phyloP scores from a whole-genome alignment of 345 rosid species.

The Dimocarpus longan region DNA sequence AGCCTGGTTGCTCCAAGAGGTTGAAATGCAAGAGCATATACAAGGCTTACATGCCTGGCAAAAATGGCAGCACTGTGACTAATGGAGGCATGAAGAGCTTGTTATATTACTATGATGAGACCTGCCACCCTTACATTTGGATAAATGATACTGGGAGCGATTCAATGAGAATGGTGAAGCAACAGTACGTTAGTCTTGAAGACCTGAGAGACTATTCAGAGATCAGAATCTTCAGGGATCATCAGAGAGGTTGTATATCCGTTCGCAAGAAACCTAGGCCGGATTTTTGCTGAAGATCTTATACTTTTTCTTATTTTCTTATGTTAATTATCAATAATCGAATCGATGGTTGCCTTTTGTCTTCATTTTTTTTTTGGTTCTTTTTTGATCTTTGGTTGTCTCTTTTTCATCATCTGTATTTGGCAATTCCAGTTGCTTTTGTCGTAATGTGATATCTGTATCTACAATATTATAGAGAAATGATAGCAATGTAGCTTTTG shows the following conservation, averaged over 20 bases:
- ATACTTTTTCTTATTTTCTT: neutral
- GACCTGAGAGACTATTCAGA: constrained; percentile 82
- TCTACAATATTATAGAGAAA: constrained; percentile 7
- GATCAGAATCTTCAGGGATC: constrained; percentile 72
- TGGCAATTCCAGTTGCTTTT: constrained; percentile 5
- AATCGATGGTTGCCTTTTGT: constrained; percentile 1
- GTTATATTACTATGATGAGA: constrained; percentile 72
- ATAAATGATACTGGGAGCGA: constrained; percentile 70
- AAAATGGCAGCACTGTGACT: constrained; percentile 10
- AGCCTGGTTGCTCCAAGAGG: constrained; percentile 82
- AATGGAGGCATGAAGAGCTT: constrained; percentile 53
- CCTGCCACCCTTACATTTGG: constrained; percentile 87
- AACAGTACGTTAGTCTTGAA: constrained; percentile 82
- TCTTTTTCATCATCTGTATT: neutral
- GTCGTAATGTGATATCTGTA: neutral
- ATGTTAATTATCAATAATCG: neutral
- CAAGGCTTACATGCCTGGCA: constrained; percentile 66
- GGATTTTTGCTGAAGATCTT: constrained; percentile 52
- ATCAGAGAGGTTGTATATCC: constrained; percentile 68
- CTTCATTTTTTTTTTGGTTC: neutral
- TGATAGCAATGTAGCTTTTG: neutral
- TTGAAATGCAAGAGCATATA: constrained; percentile 72
- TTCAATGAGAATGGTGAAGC: constrained; percentile 82
- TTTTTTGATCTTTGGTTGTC: neutral
- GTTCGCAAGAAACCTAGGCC: constrained; percentile 81